A percentile compares a stretch with the other conserved stretches of the same genome.
These are phyloP conservation scores for Aristolochia californica DNA, from an alignment of 164 flowering plant genomes.

Conservation along the genomic window DNA sequence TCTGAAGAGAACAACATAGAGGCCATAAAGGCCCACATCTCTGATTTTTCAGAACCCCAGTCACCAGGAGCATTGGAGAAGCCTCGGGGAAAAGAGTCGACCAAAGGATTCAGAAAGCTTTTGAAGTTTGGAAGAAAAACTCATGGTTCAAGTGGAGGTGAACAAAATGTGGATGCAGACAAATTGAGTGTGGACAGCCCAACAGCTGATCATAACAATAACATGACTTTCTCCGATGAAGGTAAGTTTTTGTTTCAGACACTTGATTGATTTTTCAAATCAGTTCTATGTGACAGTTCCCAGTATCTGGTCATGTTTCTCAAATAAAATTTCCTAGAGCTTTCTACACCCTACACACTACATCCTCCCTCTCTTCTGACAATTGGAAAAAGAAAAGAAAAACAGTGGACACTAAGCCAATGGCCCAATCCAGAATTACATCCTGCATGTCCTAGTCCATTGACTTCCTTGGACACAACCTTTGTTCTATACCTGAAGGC, in stretches of 20 bases:
- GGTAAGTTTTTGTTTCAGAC: constrained; percentile 32
- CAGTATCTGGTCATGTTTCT: no score
- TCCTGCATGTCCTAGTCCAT: no score
- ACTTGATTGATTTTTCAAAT: not conserved
- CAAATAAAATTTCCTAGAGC: not conserved
- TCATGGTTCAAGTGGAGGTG: constrained; percentile 33
- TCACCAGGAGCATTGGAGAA: constrained; percentile 42
- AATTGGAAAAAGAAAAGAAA: no score
- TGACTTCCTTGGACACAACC: no score
- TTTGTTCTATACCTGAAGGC: no score
- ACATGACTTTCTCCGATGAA: constrained; percentile 35
- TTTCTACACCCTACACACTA: no score
- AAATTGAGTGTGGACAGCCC: constrained; percentile 26
- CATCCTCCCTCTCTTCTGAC: no score
- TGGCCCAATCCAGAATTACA: no score
- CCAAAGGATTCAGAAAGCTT: constrained; percentile 73
- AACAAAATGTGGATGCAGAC: constrained; percentile 38
- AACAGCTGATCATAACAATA: constrained; percentile 28
- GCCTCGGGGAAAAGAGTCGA: constrained; percentile 49
- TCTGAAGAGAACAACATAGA: constrained; percentile 23
- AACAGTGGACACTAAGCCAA: no score
- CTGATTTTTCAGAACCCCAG: constrained; percentile 25
- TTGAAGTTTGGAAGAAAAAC: constrained; percentile 81
- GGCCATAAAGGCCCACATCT: constrained; percentile 26
- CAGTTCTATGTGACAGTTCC: no score